Evolutionary conservation across 768 basidiomycete species (phyloP), one percentile per base, ranked within the genome.

Genomic region (Pleurotus ostreatus): DNA sequence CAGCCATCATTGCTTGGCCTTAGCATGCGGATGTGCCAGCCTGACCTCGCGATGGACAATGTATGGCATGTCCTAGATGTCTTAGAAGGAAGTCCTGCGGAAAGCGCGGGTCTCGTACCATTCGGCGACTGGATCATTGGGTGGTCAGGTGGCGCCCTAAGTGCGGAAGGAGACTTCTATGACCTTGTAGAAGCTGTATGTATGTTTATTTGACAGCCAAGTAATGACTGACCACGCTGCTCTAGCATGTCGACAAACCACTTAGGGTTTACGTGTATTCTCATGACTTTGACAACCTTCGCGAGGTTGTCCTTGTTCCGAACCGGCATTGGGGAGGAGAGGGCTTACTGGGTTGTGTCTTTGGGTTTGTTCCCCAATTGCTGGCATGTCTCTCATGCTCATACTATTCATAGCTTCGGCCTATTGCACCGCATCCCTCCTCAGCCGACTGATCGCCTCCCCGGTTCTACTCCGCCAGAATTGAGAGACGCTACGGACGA

Each of bases 21-120:
- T 5, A 94, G 90, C 65, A 87, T 98, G 83, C 83, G 96, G 18
- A 81, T 98, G 66, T 99, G 97, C 66, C 84, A 91, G 67, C 94
- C 96, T 3, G 88, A 92, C 63, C 78, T 82, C 49, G 89, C 96
- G 13, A 75, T 92, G 16, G 94, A 98, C 65, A 92, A 89, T 60
- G 94, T 99, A 4, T 99, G 97, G 95, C 97, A 98, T 70, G 94
- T 99, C 40, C 78, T 99, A 46, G 97, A 99, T 66, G 94, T 99
- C 12, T 74, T 96, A 40, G 96, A 99, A 69, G 96, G 94, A 18
- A 92, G 89, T 60, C 97, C 97, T 5, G 97, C 96, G 7, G 95
- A 98, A 75, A 92, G 89, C 64, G 94, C 94, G 5, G 96, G 95
- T 2, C 82, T 98, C 9, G 97, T 99, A 16, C 96, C 96, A 1